Base-by-base conservation (phyloP, 2,329 filamentous ascomycete genomes). In the Bipolaris zeicola region DNA sequence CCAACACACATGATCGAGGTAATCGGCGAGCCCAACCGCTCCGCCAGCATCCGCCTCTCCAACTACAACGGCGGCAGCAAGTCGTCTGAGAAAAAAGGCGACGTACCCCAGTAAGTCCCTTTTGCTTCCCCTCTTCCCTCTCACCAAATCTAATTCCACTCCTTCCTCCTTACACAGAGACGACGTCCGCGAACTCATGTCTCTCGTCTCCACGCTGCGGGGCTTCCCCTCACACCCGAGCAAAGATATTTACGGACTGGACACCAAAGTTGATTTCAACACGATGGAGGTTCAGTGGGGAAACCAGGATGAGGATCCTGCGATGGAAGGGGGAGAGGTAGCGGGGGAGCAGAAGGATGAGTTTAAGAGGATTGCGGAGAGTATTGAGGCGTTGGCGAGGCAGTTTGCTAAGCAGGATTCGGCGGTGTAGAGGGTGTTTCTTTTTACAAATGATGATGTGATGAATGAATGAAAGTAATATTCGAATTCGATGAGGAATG, bases 241-340 rank as follows among this genome's bases (percentile, higher is more conserved):
- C 24, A 75, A 77, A 57, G 77, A 79, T 56, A 61, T 79, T 20
- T 79, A 76, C 62, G 76, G 76, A 38, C 55, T 69, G 1, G 71
- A 78, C 47, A 68, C 69, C 18, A 76, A 74, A 62, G 55, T 79
- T 28, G 75, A 78, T 45, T 74, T 79, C 60, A 74, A 74, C 61
- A 79, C 76, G 2, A 72, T 78, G 52, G 77, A 79, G 55, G 76
- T 79, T 33, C 76, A 79, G 60, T 79, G 77, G 77, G 61, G 63
- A 36, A 78, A 77, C 54, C 65, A 70, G 53, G 76, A 78, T 26
- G 72, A 77, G 14, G 76, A 78, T 51, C 60, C 71, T 3, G 67
- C 70, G 3, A 65, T 72, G 34, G 66, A 66, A 10, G 64, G 73
- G 2, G 62, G 61, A 14, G 74, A 77, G 53, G 58, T 79, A 16